Conservation (phyloP, 1,284 basidiomycete genomes). For the Taiwanofungus camphoratus region DNA sequence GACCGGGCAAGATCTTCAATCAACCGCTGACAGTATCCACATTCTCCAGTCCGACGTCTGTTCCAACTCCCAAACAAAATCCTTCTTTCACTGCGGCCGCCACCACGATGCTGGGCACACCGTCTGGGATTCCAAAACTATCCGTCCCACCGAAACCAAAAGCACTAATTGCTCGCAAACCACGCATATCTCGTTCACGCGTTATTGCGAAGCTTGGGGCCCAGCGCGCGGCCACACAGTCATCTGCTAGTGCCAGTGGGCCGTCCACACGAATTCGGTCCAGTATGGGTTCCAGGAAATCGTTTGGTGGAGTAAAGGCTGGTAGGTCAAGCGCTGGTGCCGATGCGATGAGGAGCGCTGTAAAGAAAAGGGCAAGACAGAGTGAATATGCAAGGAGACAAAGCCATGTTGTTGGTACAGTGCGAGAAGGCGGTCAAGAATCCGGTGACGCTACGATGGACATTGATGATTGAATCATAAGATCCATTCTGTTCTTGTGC, state of each 20-base stretch:
- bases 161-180: conserved; percentile 48
- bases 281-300: conserved; percentile 48
- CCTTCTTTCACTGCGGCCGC: conserved; percentile 30
- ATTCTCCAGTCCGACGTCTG: conserved; percentile 29
- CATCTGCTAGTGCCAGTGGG: conserved; percentile 6
- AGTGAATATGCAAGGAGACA: conserved; percentile 49
- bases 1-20: conserved; percentile 44
- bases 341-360: conserved; percentile 45
- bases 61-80: conserved; percentile 30
- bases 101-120: conserved; percentile 19
- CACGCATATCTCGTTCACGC: conserved; percentile 70
- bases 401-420: conserved; percentile 18
- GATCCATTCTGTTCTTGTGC: neutral
- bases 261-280: conserved; percentile 36
- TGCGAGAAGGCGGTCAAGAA: too few species aligned
- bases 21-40: conserved; percentile 35
- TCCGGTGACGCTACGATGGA: conserved; percentile 8
- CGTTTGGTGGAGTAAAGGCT: conserved; percentile 38
- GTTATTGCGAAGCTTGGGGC: conserved; percentile 71
- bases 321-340: conserved; percentile 28
- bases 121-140: conserved; percentile 18
- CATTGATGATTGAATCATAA: conserved; percentile 8
- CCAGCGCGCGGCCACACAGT: conserved; percentile 45
- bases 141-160: conserved; percentile 31
- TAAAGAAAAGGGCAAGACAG: conserved; percentile 61